Percentiles rank a stretch among this genome's conserved stretches.
Evolutionary conservation across 2,329 filamentous ascomycete species (phyloP).

Genomic region (Delphinella strobiligena): DNA sequence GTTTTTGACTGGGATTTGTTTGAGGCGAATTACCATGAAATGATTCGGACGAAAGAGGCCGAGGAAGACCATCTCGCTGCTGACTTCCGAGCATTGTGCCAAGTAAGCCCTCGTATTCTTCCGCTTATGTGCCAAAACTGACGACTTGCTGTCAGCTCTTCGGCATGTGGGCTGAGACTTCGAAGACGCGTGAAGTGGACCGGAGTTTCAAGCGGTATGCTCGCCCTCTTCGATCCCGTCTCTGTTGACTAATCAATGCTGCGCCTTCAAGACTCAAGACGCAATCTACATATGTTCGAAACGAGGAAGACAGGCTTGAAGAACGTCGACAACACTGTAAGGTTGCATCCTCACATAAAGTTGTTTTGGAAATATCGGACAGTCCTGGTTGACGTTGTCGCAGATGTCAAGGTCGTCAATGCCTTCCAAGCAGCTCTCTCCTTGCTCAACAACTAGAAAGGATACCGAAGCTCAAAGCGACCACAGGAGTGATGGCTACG

Average conservation of each 20-base stretch:
- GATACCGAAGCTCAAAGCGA: no score
- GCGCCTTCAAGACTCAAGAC: conserved; percentile 54
- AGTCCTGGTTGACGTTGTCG: conserved; percentile 12
- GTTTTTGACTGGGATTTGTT: conserved; percentile 70
- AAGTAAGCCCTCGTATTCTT: conserved; percentile 37
- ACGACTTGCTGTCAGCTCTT: conserved; percentile 50
- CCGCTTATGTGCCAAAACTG: background rate
- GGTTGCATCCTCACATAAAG: conserved; percentile 25
- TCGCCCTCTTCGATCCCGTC: conserved; percentile 3
- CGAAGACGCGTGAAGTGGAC: conserved; percentile 60
- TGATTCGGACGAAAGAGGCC: conserved; percentile 49
- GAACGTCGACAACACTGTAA: conserved; percentile 72
- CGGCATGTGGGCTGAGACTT: conserved; percentile 63
- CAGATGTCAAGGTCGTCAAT: conserved; percentile 34
- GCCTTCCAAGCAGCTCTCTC: conserved; percentile 38
- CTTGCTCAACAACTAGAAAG: conserved; percentile 22
- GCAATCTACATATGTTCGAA: conserved; percentile 60
- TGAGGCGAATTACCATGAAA: conserved; percentile 53
- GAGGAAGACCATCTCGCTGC: conserved; percentile 43
- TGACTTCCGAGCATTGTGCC: conserved; percentile 38
- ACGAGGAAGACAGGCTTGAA: conserved; percentile 59
- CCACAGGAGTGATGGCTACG: no score
- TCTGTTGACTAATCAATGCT: conserved; percentile 8
- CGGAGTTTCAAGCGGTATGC: conserved; percentile 62
- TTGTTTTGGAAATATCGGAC: background rate